Evolutionary conservation across 345 rosid species (phyloP).

Genomic region (Hibiscus syriacus): DNA sequence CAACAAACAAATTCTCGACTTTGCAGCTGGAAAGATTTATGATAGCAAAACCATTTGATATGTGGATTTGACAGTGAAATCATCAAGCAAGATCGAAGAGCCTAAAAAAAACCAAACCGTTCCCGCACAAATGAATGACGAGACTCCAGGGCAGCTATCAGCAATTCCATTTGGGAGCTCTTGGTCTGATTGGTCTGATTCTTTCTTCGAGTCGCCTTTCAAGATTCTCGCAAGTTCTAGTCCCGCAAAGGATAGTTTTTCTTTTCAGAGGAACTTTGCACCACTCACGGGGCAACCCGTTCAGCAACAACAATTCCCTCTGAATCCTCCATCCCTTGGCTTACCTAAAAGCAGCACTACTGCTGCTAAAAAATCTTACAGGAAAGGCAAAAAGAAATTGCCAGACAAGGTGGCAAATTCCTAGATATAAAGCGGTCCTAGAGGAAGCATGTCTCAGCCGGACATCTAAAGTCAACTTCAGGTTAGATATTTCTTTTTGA

Average conservation of each 20-base stretch:
- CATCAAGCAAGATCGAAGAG: conserved; percentile 9
- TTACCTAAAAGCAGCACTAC: conserved; percentile 15
- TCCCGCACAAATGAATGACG: not conserved
- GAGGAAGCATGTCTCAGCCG: not conserved
- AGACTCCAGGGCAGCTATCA: conserved; percentile 12
- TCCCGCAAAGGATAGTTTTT: conserved; percentile 26
- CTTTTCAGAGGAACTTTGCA: conserved; percentile 21
- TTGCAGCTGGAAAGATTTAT: not conserved
- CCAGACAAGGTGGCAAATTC: conserved; percentile 14
- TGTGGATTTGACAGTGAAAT: not conserved
- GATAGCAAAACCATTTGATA: not conserved
- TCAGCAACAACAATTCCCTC: conserved; percentile 12
- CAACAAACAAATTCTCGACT: not conserved
- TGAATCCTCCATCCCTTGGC: conserved; percentile 1
- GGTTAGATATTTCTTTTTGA: not conserved
- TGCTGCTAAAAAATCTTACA: conserved; percentile 16
- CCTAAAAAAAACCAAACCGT: conserved; percentile 10
- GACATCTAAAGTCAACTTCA: not conserved
- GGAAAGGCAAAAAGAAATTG: conserved; percentile 3
- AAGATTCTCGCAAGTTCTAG: conserved; percentile 37
- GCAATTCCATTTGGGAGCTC: conserved; percentile 18
- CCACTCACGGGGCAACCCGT: conserved; percentile 17
- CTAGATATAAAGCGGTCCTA: not conserved
- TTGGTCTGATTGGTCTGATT: conserved; percentile 48
- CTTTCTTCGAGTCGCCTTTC: conserved; percentile 38